Conservation (phyloP, 306 rosid genomes). For the Pachyrhizus erosus region DNA sequence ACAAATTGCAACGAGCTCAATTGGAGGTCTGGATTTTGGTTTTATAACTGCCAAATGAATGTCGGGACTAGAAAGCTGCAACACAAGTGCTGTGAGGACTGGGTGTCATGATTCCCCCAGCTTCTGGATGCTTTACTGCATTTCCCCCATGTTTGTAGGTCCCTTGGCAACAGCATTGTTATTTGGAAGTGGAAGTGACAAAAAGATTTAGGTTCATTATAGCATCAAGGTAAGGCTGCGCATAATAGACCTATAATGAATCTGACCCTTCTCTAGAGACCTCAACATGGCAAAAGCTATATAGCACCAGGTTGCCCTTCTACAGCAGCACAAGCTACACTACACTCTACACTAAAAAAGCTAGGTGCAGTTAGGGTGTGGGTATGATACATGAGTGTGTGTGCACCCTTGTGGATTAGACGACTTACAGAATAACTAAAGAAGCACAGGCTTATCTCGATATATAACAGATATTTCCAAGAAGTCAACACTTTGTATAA, state of each 20-base stretch:
- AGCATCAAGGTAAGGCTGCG: background rate
- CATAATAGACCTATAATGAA: background rate
- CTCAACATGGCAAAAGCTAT: too few relatives aligned
- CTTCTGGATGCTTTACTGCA: background rate
- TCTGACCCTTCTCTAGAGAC: background rate
- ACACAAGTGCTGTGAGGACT: slow-evolving; percentile 21
- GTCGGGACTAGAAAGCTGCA: background rate
- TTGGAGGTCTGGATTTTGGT: background rate
- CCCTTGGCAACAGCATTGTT: background rate
- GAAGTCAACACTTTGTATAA: too few relatives aligned
- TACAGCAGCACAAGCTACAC: too few relatives aligned
- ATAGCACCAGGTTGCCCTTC: too few relatives aligned
- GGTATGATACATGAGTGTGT: too few relatives aligned
- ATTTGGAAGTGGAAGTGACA: background rate
- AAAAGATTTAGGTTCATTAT: background rate
- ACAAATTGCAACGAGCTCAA: slow-evolving; percentile 3
- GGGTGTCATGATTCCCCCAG: background rate
- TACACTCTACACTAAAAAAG: too few relatives aligned
- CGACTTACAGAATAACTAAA: too few relatives aligned
- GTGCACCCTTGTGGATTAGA: too few relatives aligned
- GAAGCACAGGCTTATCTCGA: too few relatives aligned
- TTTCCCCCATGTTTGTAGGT: background rate
- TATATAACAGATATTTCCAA: too few relatives aligned
- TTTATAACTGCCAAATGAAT: background rate
- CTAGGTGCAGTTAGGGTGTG: too few relatives aligned